Conservation (phyloP, 768 basidiomycete genomes). For the Gloeostereum incarnatum region DNA sequence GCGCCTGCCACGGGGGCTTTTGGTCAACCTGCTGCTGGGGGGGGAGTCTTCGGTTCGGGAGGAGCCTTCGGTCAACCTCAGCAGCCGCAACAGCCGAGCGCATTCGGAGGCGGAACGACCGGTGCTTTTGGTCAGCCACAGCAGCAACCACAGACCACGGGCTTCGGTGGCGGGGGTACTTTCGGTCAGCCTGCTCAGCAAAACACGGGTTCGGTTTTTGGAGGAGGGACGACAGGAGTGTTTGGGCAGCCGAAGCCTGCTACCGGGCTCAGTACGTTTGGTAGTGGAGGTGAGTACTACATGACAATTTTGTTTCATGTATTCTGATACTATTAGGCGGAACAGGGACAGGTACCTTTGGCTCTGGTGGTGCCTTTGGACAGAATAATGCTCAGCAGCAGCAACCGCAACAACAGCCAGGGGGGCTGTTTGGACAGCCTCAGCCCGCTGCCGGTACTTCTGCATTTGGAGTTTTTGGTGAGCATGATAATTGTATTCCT, state of each 20-base stretch:
- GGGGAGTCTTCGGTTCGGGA: too few relatives aligned
- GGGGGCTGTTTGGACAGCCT: conserved; percentile 27
- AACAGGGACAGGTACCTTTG: conserved; percentile 25
- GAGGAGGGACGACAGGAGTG: conserved; percentile 21
- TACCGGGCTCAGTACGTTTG: conserved; percentile 15
- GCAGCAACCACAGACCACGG: conserved; percentile 41
- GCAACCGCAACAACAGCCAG: conserved; percentile 12
- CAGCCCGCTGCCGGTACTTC: conserved; percentile 18
- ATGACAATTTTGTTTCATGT: conserved; percentile 4
- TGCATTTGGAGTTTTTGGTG: conserved; percentile 26
- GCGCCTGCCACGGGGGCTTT: conserved; percentile 42
- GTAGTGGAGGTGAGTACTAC: conserved; percentile 5
- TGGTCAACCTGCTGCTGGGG: conserved; percentile 57
- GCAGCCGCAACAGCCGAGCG: neutral
- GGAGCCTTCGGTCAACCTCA: conserved; percentile 45
- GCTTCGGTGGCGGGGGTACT: conserved; percentile 34
- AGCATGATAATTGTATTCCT: conserved; percentile 2
- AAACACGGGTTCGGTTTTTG: conserved; percentile 21
- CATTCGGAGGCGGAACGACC: conserved; percentile 8
- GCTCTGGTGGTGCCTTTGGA: conserved; percentile 17
- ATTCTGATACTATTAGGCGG: conserved; percentile 5
- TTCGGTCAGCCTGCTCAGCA: conserved; percentile 8
- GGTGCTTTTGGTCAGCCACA: conserved; percentile 50
- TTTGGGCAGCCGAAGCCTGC: too few relatives aligned
- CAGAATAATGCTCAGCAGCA: conserved; percentile 18